Evolutionary conservation across 2,329 filamentous ascomycete species (phyloP), one percentile per base, ranked within the genome.

Genomic region (Penicillium sp.): DNA sequence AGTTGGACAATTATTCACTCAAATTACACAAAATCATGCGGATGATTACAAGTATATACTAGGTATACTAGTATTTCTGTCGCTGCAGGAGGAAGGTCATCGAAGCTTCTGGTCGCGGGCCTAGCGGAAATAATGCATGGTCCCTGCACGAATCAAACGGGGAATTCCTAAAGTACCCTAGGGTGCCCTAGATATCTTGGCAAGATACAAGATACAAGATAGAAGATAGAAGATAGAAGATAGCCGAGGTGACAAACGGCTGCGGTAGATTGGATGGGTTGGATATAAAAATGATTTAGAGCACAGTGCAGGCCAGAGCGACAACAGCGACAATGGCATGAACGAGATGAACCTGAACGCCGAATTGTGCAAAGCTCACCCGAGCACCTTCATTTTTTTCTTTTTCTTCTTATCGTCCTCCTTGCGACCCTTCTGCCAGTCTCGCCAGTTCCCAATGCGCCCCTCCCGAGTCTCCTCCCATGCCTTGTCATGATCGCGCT

Each of bases 381-480:
- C 76, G 27, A 79, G 53, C 4, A 79, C 76, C 58, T 79, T 79
- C 75, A 78, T 76, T 64, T 78, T 79, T 68, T 90, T 89, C 78
- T 89, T 89, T 72, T 69, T 69, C 32, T 68, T 71, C 15, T 70
- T 66, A 60, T 71, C 76, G 36, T 77, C 78, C 73, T 82, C 85
- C 55, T 83, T 84, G 52, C 75, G 72, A 7, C 71, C 76, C 76
- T 95, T 94, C 71, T 94, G 87, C 67, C 96, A 99, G 60, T 91
- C 84, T 51, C 94, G 84, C 94, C 94, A 99, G 72, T 89, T 96
- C 59, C 86, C 90, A 73, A 99, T 97, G 59, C 94, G 83, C 75
- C 91, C 84, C 54, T 99, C 94, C 40, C 94, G 80, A 21, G 89
- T 96, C 67, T 90, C 86, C 78, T 99, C 94, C 94, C 94, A 99